Evolutionary conservation across 2,329 filamentous ascomycete genomes (phyloP).

Genomic region (Didymosphaeria variabile): DNA sequence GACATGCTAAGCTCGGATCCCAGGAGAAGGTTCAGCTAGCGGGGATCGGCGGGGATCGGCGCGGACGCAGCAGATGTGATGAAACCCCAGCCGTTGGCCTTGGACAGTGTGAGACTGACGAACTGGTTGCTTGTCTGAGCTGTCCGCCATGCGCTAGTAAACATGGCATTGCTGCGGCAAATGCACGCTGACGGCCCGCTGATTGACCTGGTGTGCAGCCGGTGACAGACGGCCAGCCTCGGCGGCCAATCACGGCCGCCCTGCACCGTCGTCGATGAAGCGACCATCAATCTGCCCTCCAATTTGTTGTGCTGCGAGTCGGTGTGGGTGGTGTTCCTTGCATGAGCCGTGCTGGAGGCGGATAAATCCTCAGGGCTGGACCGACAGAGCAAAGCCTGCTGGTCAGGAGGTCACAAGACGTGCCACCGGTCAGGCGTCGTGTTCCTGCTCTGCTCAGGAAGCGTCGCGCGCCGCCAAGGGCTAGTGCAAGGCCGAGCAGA

Average conservation of each 20-base stretch:
- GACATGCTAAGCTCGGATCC: constrained; percentile 20
- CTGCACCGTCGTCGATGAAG: constrained; percentile 17
- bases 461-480: constrained; percentile 39
- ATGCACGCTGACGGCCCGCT: constrained; percentile 40
- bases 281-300: constrained; percentile 10
- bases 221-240: constrained; percentile 29
- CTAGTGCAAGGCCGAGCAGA: constrained; percentile 28
- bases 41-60: constrained; percentile 34
- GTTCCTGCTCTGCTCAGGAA: constrained; percentile 29
- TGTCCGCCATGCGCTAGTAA: constrained; percentile 8
- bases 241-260: constrained; percentile 33
- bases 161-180: constrained; percentile 17
- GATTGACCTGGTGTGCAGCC: constrained; percentile 31
- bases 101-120: not conserved
- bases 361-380: constrained; percentile 40
- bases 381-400: constrained; percentile 29
- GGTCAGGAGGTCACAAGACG: constrained; percentile 47
- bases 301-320: constrained; percentile 16
- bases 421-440: constrained; percentile 37
- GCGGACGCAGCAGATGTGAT: constrained; percentile 17
- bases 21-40: constrained; percentile 25
- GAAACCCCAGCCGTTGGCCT: constrained; percentile 22
- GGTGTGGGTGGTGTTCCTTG: constrained; percentile 43
- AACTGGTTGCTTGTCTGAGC: constrained; percentile 20
- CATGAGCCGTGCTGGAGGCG: constrained; percentile 36